Base-by-base conservation (phyloP, 192 early-diverging fungal genomes). In the Backusella westeae region DNA sequence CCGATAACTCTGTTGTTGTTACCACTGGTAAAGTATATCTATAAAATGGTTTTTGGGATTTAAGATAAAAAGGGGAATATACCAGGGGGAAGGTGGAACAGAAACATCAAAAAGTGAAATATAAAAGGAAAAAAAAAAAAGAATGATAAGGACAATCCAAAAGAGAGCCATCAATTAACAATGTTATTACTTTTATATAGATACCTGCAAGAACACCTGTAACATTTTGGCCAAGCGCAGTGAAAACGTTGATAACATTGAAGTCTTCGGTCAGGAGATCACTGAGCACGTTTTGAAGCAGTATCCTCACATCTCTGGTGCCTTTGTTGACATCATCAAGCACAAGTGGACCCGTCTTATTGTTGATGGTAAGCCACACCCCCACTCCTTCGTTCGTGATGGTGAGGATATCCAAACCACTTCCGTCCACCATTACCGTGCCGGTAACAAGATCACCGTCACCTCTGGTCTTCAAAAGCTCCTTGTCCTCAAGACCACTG, bases 401-500 rank as follows among this genome's bases (percentile, higher is more conserved):
- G 23, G 91, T 41, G 90, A 91, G 41, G 89, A 92, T 76, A 84
- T 87, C 29, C 86, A 89, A 66, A 91, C 89, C 79, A 88, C 91
- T 46, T 81, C 87, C 52, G 82, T 93, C 8, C 76, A 83, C 34
- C 81, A 86, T 63, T 69, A 77, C 49, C 86, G 85, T 80, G 71
- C 69, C 15, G 83, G 79, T n/a, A 68, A 83, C 68, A 75, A 75
- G 17, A 82, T 88, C 14, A 73, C 72, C 32, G 80, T 93, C 73
- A 86, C 83, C 72, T 94, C 93, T 39, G 93, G 93, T 10, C 86
- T 95, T 70, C 84, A 84, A 68, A 90, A 90, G 32, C 78, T 95
- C n/a, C 81, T 91, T 67, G 91, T 95, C 36, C 88, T 95, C 69
- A 95, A 95, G 87, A 93, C 94, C 52, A 95, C 94, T 34, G 92